Base-by-base conservation (phyloP, 495 filamentous ascomycete genomes). In the Penicillium silybi region DNA sequence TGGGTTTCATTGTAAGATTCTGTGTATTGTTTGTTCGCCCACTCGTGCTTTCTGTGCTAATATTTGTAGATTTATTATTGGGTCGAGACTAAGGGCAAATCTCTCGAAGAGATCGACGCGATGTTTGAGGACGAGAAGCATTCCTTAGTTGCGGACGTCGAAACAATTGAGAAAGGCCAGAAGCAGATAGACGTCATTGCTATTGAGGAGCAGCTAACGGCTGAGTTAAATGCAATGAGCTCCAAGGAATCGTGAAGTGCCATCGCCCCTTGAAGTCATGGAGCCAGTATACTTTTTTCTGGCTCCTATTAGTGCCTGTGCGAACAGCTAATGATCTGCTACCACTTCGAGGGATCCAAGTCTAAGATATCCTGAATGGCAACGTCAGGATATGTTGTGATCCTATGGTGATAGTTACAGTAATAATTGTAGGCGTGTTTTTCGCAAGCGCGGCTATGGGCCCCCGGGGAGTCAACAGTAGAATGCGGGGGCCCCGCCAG, bases 11-110 rank as follows among this genome's bases (percentile, higher is more conserved):
- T 41, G 58, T 64, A 53, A 23, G 52, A 19, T 10, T 29, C 26
- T 29, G 26, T 10, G 1, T 4, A 29, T 29, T 9, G 1, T 29
- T 10, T 29, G 4, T 29, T 23, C 3, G 26, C 9, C 26, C 9
- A 2, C 9, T 29, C 9, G 4, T 29, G 6, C 7, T 29, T 29
- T 4, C 26, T 23, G 1, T 18, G 3, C 41, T 46, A 10, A 51
- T 23, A 18, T n/a, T 16, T 6, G 4, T 23, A 64, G 58, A 50
- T 55, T 7, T 49, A 53, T 34, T 64, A 50, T 27, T 64, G 58
- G 62, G 57, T 83, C 0, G 82, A 85, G 59, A 83, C 80, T 6
- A 80, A 71, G 42, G 79, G 76, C 0, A 69, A 75, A 46, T 83
- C 80, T 1, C 82, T 76, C 40, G 80, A 82, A 49, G 81, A 84